Evolutionary conservation across 805 yeast genomes (phyloP).

Genomic region (Sugiyamaella boreocaroliniensis): DNA sequence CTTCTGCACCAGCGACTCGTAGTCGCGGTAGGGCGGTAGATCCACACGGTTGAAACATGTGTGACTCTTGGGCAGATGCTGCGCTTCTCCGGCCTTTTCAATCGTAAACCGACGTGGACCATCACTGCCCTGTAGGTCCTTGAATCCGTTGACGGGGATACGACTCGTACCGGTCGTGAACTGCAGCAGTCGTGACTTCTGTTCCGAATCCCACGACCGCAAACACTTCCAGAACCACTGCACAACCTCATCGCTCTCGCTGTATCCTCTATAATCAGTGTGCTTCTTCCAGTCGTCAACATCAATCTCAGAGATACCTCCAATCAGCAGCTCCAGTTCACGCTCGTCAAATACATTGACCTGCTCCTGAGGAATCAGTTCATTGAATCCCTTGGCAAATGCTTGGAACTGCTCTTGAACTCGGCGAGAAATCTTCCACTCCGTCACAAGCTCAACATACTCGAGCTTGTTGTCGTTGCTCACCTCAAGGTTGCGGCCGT

Average conservation of each 20-base stretch:
- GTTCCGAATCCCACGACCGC: constrained; percentile 92
- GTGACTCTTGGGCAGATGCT: constrained; percentile 91
- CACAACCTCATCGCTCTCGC: constrained; percentile 90
- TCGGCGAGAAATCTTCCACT: constrained; percentile 90
- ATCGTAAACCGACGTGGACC: constrained; percentile 99
- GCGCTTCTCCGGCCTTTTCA: constrained; percentile 93
- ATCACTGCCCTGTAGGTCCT: constrained; percentile 96
- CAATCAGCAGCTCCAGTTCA: constrained; percentile 91
- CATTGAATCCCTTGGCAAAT: constrained; percentile 95
- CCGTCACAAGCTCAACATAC: constrained; percentile 88
- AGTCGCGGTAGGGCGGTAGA: constrained; percentile 86
- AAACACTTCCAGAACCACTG: constrained; percentile 99
- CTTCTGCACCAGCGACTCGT: constrained; percentile 79
- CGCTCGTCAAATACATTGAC: constrained; percentile 97
- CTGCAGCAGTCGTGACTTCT: constrained; percentile 89
- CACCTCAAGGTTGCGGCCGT: constrained; percentile 84
- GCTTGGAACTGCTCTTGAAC: constrained; percentile 95
- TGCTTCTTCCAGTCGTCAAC: constrained; percentile 99
- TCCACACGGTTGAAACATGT: constrained; percentile 99
- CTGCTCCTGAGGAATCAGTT: constrained; percentile 91
- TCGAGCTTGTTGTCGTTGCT: constrained; percentile 92
- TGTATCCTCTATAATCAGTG: constrained; percentile 97
- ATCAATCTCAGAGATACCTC: constrained; percentile 97
- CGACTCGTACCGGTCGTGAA: constrained; percentile 99
- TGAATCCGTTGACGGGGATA: constrained; percentile 98